These are phyloP conservation scores for Starmerella bombi DNA, from an alignment of 805 yeast species.

Conservation along the genomic window DNA sequence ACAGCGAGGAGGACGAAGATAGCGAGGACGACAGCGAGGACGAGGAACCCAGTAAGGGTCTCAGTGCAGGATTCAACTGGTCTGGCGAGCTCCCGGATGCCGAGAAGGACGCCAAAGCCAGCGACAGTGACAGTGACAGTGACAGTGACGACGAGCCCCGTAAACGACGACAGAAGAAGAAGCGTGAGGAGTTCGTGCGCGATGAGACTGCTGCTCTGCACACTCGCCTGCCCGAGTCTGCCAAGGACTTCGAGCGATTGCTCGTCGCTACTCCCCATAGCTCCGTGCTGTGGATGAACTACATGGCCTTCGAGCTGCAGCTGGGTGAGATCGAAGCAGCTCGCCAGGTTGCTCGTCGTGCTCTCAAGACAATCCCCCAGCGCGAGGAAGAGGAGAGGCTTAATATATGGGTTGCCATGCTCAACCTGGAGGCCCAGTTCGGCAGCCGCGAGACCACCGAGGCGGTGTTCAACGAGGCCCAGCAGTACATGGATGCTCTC, in stretches of 20 bases:
- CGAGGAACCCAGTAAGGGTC: constrained; percentile 36
- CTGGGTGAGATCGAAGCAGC: constrained; percentile 90
- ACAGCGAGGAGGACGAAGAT: constrained; percentile 22
- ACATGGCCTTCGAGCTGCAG: constrained; percentile 94
- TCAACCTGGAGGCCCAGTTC: constrained; percentile 86
- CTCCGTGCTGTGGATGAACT: constrained; percentile 91
- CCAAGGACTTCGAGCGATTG: constrained; percentile 80
- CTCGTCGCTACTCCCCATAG: constrained; percentile 87
- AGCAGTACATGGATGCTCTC: constrained; percentile 83
- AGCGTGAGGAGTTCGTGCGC: constrained; percentile 35
- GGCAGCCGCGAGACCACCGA: constrained; percentile 76
- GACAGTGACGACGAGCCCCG: constrained; percentile 22
- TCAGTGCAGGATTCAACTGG: constrained; percentile 90
- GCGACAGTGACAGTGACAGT: constrained; percentile 38
- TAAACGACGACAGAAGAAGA: constrained; percentile 37
- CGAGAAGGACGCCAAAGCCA: constrained; percentile 25
- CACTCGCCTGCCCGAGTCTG: constrained; percentile 82
- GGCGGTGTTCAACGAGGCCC: constrained; percentile 66
- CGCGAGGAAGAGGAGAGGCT: constrained; percentile 87
- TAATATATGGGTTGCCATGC: constrained; percentile 90
- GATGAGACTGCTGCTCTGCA: constrained; percentile 78
- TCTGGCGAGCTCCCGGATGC: constrained; percentile 57
- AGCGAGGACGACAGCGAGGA: constrained; percentile 26
- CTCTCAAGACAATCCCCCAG: constrained; percentile 75
- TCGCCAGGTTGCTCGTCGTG: constrained; percentile 84